phyloP scores from a whole-genome alignment of 331 rosid genomes.

The Spiraea crenata region DNA sequence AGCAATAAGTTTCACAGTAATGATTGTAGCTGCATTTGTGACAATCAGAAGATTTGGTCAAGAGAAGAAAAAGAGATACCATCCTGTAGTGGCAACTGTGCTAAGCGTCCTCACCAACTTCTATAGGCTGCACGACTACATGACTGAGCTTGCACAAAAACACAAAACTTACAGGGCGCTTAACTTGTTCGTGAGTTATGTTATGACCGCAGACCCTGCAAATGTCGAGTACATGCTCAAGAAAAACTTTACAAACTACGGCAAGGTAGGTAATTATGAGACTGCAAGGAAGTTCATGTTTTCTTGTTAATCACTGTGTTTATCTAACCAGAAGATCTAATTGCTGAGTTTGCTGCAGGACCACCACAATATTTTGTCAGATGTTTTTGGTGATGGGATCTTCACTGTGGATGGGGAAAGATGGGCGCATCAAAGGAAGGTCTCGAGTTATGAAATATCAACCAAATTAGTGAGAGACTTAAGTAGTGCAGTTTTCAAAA shows the following conservation, averaged over 20 bases:
- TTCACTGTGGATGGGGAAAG: conserved; percentile 9
- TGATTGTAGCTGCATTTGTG: conserved; percentile 4
- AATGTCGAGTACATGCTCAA: conserved; percentile 44
- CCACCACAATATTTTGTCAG: background rate
- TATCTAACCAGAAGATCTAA: too few relatives aligned
- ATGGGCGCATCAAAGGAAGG: conserved; percentile 24
- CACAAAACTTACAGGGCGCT: conserved; percentile 39
- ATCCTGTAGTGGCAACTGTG: conserved; percentile 33
- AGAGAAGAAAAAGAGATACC: conserved; percentile 31
- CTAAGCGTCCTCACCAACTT: conserved; percentile 30
- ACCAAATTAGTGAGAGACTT: conserved; percentile 13
- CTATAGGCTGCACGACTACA: conserved; percentile 38
- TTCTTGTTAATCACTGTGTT: too few relatives aligned
- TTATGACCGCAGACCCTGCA: conserved; percentile 47
- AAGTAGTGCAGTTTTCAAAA: conserved; percentile 1
- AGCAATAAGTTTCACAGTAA: background rate
- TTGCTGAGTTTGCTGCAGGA: conserved; percentile 15
- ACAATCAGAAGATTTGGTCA: background rate
- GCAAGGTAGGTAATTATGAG: conserved; percentile 35
- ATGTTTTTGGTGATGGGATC: conserved; percentile 14
- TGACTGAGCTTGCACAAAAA: conserved; percentile 32
- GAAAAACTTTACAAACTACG: conserved; percentile 42
- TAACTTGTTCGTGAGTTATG: conserved; percentile 26
- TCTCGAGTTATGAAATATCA: conserved; percentile 12
- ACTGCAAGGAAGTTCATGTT: too few relatives aligned